Evolutionary conservation across 2,329 filamentous ascomycete genomes (phyloP).

Genomic region (Claviceps sp.): DNA sequence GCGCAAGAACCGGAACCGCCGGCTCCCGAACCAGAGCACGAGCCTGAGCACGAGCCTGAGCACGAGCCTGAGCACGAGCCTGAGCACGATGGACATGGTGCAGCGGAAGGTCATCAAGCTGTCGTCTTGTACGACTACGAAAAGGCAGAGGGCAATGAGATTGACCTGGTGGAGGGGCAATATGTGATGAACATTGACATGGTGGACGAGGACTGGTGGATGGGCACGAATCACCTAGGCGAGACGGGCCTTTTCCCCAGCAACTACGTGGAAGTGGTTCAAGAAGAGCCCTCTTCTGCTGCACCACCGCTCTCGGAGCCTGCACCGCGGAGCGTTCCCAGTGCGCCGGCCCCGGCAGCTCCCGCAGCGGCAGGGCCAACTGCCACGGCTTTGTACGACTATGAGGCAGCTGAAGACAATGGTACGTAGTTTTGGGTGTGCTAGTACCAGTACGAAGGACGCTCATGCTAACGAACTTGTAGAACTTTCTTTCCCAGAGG

Average conservation of each 20-base stretch:
- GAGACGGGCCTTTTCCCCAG: slow-evolving; percentile 88
- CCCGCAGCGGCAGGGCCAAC: slow-evolving; percentile 40
- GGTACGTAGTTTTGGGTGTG: slow-evolving; percentile 27
- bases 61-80: slow-evolving; percentile 37
- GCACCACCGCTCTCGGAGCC: slow-evolving; percentile 23
- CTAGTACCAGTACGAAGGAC: not conserved
- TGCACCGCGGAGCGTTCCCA: slow-evolving; percentile 10
- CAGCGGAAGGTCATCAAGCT: slow-evolving; percentile 52
- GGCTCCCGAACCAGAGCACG: slow-evolving; percentile 7
- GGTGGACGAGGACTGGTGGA: slow-evolving; percentile 98
- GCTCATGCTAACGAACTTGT: not conserved
- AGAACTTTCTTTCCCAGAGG: slow-evolving; percentile 76
- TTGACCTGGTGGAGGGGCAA: slow-evolving; percentile 81
- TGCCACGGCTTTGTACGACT: slow-evolving; percentile 84
- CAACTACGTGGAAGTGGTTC: slow-evolving; percentile 87
- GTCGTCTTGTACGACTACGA: slow-evolving; percentile 90
- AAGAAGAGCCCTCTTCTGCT: slow-evolving; percentile 37
- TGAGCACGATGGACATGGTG: slow-evolving; percentile 16
- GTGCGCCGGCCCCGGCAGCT: slow-evolving; percentile 23
- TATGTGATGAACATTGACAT: slow-evolving; percentile 85
- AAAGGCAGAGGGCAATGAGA: slow-evolving; percentile 93
- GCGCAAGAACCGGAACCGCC: slow-evolving; percentile 44
- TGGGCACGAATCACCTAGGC: slow-evolving; percentile 75
- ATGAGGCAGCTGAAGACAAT: slow-evolving; percentile 94
- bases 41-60: slow-evolving; percentile 26